Conservation (phyloP, 768 basidiomycete genomes). For the Suillus americanus region DNA sequence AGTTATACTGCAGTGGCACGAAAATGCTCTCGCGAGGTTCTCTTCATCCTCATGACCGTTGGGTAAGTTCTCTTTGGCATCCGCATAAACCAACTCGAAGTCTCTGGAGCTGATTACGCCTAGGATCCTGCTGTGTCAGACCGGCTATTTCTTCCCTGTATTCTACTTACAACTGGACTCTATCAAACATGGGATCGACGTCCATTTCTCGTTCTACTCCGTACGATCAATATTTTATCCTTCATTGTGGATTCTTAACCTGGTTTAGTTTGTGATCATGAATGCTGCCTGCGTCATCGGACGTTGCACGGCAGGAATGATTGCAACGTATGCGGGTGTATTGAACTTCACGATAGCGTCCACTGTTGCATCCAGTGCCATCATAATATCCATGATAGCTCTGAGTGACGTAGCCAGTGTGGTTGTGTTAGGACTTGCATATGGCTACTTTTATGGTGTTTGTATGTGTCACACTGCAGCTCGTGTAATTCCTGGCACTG, state of each 20-base stretch:
- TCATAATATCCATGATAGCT: constrained; percentile 47
- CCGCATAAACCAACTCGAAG: too few species aligned
- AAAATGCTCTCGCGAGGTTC: constrained; percentile 23
- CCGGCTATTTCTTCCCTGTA: constrained; percentile 40
- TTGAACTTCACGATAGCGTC: constrained; percentile 42
- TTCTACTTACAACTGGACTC: constrained; percentile 61
- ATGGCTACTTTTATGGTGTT: constrained; percentile 49
- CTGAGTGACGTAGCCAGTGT: constrained; percentile 38
- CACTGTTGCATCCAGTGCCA: constrained; percentile 30
- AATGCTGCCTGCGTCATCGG: constrained; percentile 51
- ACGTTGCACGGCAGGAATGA: constrained; percentile 41
- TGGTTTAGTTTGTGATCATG: constrained; percentile 46
- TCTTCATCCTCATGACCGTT: constrained; percentile 24
- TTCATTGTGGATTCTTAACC: not conserved
- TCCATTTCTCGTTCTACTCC: constrained; percentile 52
- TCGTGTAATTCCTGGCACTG: not conserved
- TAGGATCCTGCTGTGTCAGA: constrained; percentile 21
- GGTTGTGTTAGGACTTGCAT: constrained; percentile 42
- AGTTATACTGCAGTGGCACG: constrained; percentile 19
- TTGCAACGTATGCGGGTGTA: constrained; percentile 41
- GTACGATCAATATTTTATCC: constrained; percentile 27
- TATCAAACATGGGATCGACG: constrained; percentile 44
- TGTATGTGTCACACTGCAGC: constrained; percentile 24
- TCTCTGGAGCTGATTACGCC: not conserved
- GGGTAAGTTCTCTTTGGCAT: constrained; percentile 15